These are phyloP conservation scores for Salix exigua DNA, from an alignment of 345 rosid genomes.

Conservation along the genomic window DNA sequence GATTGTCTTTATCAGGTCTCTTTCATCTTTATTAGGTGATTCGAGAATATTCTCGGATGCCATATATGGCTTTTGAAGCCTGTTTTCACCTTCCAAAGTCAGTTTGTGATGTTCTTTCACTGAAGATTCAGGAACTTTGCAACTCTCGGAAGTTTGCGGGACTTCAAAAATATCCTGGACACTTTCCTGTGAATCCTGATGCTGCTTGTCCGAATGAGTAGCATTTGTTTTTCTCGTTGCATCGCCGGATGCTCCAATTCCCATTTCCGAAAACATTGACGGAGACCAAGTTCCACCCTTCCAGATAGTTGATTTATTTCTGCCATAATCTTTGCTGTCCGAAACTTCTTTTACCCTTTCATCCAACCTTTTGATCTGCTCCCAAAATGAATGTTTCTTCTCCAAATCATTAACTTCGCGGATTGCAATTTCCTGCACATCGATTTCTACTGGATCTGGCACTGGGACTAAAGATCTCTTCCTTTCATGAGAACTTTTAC, in stretches of 20 bases:
- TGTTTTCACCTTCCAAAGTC: conserved; percentile 24
- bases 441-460: conserved; percentile 11
- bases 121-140: conserved; percentile 2
- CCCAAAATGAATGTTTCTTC: conserved; percentile 47
- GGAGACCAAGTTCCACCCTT: conserved; percentile 41
- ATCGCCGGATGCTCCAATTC: conserved; percentile 22
- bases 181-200: conserved; percentile 16
- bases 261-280: conserved; percentile 32
- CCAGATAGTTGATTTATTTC: conserved; percentile 22
- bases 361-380: conserved; percentile 53
- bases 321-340: conserved; percentile 30
- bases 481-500: conserved; percentile 15
- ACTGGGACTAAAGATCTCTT: conserved; percentile 10
- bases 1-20: conserved; percentile 34
- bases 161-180: conserved; percentile 72
- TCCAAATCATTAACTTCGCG: conserved; percentile 30
- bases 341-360: conserved; percentile 38
- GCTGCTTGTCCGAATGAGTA: conserved; percentile 26
- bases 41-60: conserved; percentile 16
- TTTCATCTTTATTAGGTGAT: conserved; percentile 11
- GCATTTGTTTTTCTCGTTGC: conserved; percentile 23
- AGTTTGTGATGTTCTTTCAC: conserved; percentile 18
- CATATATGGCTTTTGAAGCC: conserved; percentile 37
- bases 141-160: conserved; percentile 29
- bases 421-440: conserved; percentile 20